Evolutionary conservation across 495 filamentous ascomycete species (phyloP).

Genomic region (Jackrogersella multiformis): DNA sequence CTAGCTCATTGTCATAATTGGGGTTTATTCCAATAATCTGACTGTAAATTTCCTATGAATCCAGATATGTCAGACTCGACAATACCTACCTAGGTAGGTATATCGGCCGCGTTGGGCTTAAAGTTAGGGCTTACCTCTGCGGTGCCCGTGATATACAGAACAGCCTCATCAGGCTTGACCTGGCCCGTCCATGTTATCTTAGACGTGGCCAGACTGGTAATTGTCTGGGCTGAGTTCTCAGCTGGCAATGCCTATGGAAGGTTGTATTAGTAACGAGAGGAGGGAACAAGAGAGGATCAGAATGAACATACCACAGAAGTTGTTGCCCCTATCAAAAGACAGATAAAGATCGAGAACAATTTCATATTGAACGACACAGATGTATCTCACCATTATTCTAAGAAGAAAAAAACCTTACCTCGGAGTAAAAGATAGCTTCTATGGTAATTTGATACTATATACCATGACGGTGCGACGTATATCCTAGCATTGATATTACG

Average conservation of each 20-base stretch:
- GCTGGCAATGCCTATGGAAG: constrained; percentile 14
- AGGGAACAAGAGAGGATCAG: no score
- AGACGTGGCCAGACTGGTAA: background rate
- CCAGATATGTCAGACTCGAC: background rate
- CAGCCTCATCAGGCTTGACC: constrained; percentile 15
- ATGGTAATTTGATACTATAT: constrained; percentile 25
- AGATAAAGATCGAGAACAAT: constrained; percentile 12
- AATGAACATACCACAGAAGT: constrained; percentile 15
- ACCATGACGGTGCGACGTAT: background rate
- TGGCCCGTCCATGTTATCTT: constrained; percentile 30
- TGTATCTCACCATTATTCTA: background rate
- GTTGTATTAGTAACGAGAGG: background rate
- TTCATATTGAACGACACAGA: constrained; percentile 20
- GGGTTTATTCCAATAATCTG: constrained; percentile 30
- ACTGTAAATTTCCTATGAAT: constrained; percentile 27
- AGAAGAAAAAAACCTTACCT: background rate
- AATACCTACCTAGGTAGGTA: no score
- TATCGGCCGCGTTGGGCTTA: background rate
- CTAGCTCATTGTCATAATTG: constrained; percentile 31
- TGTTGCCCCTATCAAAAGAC: constrained; percentile 6
- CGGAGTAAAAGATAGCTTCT: background rate
- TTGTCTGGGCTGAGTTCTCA: background rate
- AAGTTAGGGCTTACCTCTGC: constrained; percentile 11
- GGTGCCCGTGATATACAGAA: constrained; percentile 22
- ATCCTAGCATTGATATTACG: constrained; percentile 12